phyloP scores from a whole-genome alignment of 1,284 basidiomycete species.

The Abortiporus biennis region DNA sequence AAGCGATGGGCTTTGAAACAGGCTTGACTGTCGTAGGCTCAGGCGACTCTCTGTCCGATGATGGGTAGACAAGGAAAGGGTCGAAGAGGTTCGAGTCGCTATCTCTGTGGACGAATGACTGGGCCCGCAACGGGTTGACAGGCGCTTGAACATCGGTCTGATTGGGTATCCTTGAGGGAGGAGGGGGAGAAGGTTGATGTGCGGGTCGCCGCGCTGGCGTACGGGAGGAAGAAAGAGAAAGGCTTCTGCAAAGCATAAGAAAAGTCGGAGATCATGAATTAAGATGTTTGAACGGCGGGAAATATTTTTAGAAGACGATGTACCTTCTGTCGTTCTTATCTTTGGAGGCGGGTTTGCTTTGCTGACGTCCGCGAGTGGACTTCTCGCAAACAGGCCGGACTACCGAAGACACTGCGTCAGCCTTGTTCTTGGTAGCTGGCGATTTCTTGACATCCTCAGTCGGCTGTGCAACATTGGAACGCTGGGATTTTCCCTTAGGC shows the following conservation, averaged over 20 bases:
- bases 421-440: conserved; percentile 18
- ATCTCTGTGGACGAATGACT: conserved; percentile 21
- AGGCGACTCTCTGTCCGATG: conserved; percentile 26
- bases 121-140: conserved; percentile 17
- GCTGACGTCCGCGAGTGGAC: conserved; percentile 26
- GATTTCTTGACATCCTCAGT: conserved; percentile 22
- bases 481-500: conserved; percentile 26
- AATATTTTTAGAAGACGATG: conserved; percentile 3
- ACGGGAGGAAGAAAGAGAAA: conserved; percentile 40
- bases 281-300: background rate
- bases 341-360: conserved; percentile 23
- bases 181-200: conserved; percentile 53
- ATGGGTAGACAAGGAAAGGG: conserved; percentile 44
- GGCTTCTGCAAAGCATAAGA: conserved; percentile 30
- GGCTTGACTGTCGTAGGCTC: conserved; percentile 18
- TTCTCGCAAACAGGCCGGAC: too few species aligned
- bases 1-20: conserved; percentile 19
- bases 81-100: conserved; percentile 43
- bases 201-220: conserved; percentile 38
- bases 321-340: conserved; percentile 28
- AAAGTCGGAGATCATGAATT: conserved; percentile 4
- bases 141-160: conserved; percentile 46
- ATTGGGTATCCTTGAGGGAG: conserved; percentile 37
- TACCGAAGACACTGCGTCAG: conserved; percentile 9
- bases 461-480: conserved; percentile 21